Percentiles rank a stretch among this genome's conserved stretches.
These are phyloP conservation scores for Hygrophoropsis aurantiaca DNA, from an alignment of 768 basidiomycete species.

Conservation along the genomic window DNA sequence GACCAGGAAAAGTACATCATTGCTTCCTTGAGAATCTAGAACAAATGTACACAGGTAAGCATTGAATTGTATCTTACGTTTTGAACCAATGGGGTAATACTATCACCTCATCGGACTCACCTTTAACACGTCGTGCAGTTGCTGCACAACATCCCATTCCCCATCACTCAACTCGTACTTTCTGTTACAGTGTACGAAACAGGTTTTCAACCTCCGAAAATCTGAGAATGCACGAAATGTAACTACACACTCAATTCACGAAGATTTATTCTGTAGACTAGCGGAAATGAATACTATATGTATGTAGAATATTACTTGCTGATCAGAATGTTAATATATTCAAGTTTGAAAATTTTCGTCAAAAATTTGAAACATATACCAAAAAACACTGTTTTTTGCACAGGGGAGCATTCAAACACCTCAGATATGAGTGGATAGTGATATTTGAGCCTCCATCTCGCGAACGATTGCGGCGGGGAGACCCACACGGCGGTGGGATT, in stretches of 20 bases:
- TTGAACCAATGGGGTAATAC: no score
- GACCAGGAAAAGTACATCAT: conserved; percentile 31
- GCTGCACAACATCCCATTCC: conserved; percentile 33
- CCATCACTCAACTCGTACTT: conserved; percentile 19
- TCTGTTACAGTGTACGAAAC: conserved; percentile 1
- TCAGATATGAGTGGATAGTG: background rate
- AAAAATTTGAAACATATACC: conserved; percentile 1
- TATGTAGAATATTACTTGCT: background rate
- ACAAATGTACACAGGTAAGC: background rate
- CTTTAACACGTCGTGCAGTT: conserved; percentile 31
- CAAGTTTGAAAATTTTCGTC: background rate
- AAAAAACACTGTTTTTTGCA: background rate
- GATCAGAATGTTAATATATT: background rate
- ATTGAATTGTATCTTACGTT: background rate
- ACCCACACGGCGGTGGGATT: conserved; percentile 11
- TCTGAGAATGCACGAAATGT: background rate
- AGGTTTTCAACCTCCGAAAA: conserved; percentile 3
- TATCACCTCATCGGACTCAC: no score
- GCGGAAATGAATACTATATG: background rate
- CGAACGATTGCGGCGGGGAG: background rate
- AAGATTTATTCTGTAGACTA: background rate
- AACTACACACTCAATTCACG: background rate
- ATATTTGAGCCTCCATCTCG: background rate
- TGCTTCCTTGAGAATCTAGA: conserved; percentile 35
- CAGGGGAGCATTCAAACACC: background rate